A percentile compares a stretch with the other conserved stretches of the same genome.
Conservation (phyloP, 2,329 filamentous ascomycete genomes). For the Geosmithia morbida region DNA sequence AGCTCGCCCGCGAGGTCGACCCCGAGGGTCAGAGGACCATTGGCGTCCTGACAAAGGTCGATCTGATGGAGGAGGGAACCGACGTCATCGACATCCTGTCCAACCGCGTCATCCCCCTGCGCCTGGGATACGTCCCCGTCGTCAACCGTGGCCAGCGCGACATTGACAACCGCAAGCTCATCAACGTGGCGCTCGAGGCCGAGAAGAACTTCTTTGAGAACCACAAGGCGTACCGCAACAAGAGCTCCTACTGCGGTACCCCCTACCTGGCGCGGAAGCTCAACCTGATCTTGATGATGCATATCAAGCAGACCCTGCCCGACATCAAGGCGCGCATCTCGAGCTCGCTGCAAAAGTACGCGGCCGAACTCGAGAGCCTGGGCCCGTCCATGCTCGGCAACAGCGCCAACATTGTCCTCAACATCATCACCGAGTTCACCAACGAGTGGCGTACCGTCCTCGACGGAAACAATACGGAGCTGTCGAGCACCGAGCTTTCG, state of each 20-base stretch:
- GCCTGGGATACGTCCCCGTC: conserved; percentile 90
- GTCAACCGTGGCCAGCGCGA: conserved; percentile 96
- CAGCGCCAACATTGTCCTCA: conserved; percentile 89
- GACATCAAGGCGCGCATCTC: conserved; percentile 96
- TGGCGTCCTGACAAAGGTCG: conserved; percentile 95
- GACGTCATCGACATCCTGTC: conserved; percentile 98
- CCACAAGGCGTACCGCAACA: conserved; percentile 97
- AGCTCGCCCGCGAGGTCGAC: conserved; percentile 91
- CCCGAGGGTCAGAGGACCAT: conserved; percentile 96
- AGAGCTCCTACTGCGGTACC: conserved; percentile 96
- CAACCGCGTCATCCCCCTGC: conserved; percentile 88
- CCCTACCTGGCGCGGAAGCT: conserved; percentile 93
- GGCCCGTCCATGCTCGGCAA: conserved; percentile 94
- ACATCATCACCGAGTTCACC: conserved; percentile 97
- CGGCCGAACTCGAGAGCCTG: conserved; percentile 62
- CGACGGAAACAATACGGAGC: conserved; percentile 91
- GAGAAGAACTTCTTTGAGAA: conserved; percentile 98
- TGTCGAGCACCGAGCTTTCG: conserved; percentile 87
- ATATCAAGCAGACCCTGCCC: conserved; percentile 97
- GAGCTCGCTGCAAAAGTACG: conserved; percentile 88
- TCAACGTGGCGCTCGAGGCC: conserved; percentile 77
- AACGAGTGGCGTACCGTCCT: conserved; percentile 95
- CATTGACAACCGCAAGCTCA: conserved; percentile 96
- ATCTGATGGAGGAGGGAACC: conserved; percentile 97
- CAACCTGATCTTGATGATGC: conserved; percentile 99